A percentile compares a stretch with the other conserved stretches of the same genome.
Evolutionary conservation across 306 rosid species (phyloP).

Genomic region (Urtica urens): DNA sequence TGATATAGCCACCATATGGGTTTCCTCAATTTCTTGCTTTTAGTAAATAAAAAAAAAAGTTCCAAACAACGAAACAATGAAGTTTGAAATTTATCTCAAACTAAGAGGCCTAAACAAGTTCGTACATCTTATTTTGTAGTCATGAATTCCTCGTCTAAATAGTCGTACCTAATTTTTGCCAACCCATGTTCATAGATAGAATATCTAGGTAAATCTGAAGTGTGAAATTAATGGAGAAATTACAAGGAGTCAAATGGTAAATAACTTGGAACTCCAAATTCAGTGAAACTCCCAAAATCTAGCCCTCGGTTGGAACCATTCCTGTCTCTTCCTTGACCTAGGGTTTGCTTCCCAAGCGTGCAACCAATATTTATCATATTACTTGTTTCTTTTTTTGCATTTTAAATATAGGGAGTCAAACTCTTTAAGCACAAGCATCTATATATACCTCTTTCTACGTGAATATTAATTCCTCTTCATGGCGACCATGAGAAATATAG

Average conservation of each 20-base stretch:
- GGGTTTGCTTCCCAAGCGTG: conserved; percentile 60
- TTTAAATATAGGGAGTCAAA: conserved; percentile 27
- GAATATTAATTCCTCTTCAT: conserved; percentile 30
- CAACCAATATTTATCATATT: conserved; percentile 27
- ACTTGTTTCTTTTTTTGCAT: no score
- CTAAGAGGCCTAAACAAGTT: not conserved
- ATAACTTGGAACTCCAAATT: conserved; percentile 62
- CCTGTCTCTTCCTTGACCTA: conserved; percentile 67
- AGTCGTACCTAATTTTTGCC: conserved; percentile 20
- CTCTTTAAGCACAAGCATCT: conserved; percentile 40
- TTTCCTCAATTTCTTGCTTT: conserved; percentile 41
- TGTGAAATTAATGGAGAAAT: conserved; percentile 23
- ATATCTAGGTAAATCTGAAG: conserved; percentile 26
- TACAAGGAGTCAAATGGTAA: conserved; percentile 36
- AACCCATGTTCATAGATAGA: conserved; percentile 26
- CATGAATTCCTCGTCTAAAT: conserved; percentile 8
- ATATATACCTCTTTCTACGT: conserved; percentile 49
- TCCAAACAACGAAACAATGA: conserved; percentile 20
- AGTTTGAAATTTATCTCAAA: conserved; percentile 10
- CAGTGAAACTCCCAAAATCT: conserved; percentile 54
- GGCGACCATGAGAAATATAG: not conserved
- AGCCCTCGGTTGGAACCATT: conserved; percentile 73
- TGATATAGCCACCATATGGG: conserved; percentile 36
- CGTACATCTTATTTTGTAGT: not conserved
- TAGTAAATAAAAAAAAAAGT: conserved; percentile 21